A percentile compares a stretch with the other conserved stretches of the same genome.
phyloP scores from a whole-genome alignment of 257 asterid genomes.

The Mitragyna speciosa region DNA sequence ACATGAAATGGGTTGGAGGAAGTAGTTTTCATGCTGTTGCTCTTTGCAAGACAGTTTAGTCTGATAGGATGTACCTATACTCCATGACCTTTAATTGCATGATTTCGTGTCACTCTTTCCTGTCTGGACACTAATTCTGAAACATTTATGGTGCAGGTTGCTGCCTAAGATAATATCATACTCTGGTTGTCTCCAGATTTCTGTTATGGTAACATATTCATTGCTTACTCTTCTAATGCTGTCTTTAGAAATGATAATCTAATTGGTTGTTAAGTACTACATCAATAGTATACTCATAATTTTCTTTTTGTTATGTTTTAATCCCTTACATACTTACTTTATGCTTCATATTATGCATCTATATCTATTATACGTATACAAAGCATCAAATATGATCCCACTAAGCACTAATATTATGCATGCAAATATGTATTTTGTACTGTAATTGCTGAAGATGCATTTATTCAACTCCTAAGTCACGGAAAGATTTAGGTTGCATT shows the following conservation, averaged over 20 bases:
- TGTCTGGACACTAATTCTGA: not conserved
- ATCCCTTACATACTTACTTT: not conserved
- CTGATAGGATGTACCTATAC: not conserved
- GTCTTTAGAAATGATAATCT: not conserved
- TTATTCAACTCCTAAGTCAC: not conserved
- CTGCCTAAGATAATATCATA: constrained; percentile 2
- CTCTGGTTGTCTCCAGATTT: not conserved
- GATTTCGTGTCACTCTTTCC: not conserved
- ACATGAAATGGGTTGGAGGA: too few species aligned
- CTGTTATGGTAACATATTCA: constrained; percentile 4
- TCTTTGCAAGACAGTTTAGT: not conserved
- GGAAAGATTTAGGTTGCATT: not conserved
- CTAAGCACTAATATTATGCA: not conserved
- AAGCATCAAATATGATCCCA: not conserved
- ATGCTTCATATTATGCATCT: not conserved
- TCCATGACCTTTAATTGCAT: not conserved
- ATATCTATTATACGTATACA: not conserved
- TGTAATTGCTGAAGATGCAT: not conserved
- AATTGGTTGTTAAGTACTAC: not conserved
- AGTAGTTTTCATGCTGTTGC: not conserved
- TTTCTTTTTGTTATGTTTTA: not conserved
- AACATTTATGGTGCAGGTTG: constrained; percentile 13
- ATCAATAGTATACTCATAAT: not conserved
- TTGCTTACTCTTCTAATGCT: not conserved
- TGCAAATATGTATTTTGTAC: not conserved